A percentile compares a stretch with the other conserved stretches of the same genome.
These are phyloP conservation scores for Saposhnikovia divaricata DNA, from an alignment of 129 eudicot genomes.

Conservation along the genomic window DNA sequence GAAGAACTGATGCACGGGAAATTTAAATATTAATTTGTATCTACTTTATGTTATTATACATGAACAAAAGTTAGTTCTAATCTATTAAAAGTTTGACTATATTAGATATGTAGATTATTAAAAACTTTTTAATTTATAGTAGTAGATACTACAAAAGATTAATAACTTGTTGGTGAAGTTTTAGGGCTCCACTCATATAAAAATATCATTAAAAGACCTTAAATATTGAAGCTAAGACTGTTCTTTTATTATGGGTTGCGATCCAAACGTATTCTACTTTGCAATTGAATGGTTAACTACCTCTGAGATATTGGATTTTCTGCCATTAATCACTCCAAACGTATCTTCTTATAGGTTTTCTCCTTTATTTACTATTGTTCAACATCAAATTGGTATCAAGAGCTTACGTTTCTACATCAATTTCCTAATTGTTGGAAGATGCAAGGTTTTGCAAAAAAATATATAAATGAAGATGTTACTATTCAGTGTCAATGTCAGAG, in stretches of 20 bases:
- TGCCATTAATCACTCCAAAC: not conserved
- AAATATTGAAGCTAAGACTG: too few relatives aligned
- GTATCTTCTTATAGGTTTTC: too few relatives aligned
- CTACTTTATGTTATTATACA: not conserved
- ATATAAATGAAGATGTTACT: too few relatives aligned
- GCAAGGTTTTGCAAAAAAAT: too few relatives aligned
- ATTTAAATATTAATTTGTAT: not conserved
- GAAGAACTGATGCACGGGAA: not conserved
- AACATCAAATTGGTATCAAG: not conserved
- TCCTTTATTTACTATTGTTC: not conserved
- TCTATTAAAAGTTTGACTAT: too few relatives aligned
- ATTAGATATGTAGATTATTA: too few relatives aligned
- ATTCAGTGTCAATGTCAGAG: not conserved
- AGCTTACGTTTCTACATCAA: too few relatives aligned
- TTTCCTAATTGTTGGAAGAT: too few relatives aligned
- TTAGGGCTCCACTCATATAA: not conserved
- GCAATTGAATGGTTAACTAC: not conserved
- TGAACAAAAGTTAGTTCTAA: not conserved
- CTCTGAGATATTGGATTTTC: not conserved
- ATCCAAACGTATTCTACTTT: too few relatives aligned
- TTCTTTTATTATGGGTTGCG: not conserved
- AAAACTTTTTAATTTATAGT: too few relatives aligned
- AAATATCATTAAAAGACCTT: not conserved
- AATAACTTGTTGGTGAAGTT: not conserved
- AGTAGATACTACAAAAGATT: not conserved